Evolutionary conservation across 345 rosid species (phyloP).

Genomic region (Anacardium occidentale): DNA sequence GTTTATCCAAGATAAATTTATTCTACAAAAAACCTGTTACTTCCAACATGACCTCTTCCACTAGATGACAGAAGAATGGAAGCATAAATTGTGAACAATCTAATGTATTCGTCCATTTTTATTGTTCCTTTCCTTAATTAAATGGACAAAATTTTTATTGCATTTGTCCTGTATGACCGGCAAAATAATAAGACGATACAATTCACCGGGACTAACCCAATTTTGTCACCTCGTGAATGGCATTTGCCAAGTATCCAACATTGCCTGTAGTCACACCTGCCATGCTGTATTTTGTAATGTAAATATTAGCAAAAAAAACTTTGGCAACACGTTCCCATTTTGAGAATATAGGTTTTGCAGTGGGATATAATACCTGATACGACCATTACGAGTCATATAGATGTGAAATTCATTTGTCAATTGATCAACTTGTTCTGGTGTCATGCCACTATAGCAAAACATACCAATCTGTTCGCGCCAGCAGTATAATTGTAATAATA

Average conservation of each 20-base stretch:
- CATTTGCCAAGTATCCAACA: conserved; percentile 81
- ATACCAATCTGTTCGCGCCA: conserved; percentile 71
- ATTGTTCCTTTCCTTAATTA: neutral
- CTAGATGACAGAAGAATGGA: neutral
- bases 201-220: conserved; percentile 29
- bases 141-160: neutral
- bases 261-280: conserved; percentile 88
- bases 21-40: neutral
- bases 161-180: neutral
- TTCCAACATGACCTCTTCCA: neutral
- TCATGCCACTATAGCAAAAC: conserved; percentile 95
- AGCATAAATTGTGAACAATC: neutral
- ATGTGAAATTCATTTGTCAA: conserved; percentile 77
- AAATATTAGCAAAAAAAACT: conserved; percentile 11
- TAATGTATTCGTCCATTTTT: neutral
- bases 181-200: neutral
- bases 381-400: conserved; percentile 89
- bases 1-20: neutral
- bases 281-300: conserved; percentile 56
- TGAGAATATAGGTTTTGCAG: neutral
- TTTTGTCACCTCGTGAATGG: conserved; percentile 76
- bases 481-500: neutral
- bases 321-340: neutral
- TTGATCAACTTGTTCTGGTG: conserved; percentile 87
- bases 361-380: conserved; percentile 58